A percentile compares a stretch with the other conserved stretches of the same genome.
These are phyloP conservation scores for Euptelea pleiosperma DNA, from an alignment of 164 flowering plant species.

Conservation along the genomic window DNA sequence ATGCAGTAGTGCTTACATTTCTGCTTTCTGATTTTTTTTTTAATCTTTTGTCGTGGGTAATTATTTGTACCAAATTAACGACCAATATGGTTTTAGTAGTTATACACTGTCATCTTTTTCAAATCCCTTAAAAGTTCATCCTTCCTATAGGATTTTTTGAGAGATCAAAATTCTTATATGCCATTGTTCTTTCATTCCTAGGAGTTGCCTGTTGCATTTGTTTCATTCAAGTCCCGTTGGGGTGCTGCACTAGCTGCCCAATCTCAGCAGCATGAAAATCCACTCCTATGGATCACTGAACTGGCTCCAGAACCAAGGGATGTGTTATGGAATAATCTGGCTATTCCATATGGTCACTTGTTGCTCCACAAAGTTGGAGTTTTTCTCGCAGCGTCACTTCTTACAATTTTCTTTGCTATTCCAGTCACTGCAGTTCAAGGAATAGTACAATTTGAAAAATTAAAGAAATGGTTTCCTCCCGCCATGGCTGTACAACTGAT, in stretches of 20 bases:
- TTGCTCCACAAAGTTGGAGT: slow-evolving; percentile 52
- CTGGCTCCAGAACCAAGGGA: slow-evolving; percentile 92
- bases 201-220: slow-evolving; percentile 93
- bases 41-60: no score
- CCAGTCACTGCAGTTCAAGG: slow-evolving; percentile 96
- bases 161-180: background rate
- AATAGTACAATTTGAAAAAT: slow-evolving; percentile 69
- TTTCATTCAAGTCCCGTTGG: slow-evolving; percentile 67
- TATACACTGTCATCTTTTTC: background rate
- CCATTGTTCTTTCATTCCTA: slow-evolving; percentile 18
- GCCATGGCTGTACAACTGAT: slow-evolving; percentile 76
- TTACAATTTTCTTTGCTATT: slow-evolving; percentile 78
- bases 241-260: slow-evolving; percentile 77
- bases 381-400: slow-evolving; percentile 47
- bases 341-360: slow-evolving; percentile 40
- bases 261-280: slow-evolving; percentile 77
- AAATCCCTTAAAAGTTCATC: background rate
- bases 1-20: no score
- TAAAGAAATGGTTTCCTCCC: slow-evolving; percentile 89
- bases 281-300: slow-evolving; percentile 74
- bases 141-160: background rate
- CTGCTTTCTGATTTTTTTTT: no score
- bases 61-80: no score
- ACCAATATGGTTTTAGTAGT: background rate
- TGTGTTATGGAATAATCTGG: slow-evolving; percentile 71